Evolutionary conservation across 768 basidiomycete genomes (phyloP).

Genomic region (Xanthoconium purpureum): DNA sequence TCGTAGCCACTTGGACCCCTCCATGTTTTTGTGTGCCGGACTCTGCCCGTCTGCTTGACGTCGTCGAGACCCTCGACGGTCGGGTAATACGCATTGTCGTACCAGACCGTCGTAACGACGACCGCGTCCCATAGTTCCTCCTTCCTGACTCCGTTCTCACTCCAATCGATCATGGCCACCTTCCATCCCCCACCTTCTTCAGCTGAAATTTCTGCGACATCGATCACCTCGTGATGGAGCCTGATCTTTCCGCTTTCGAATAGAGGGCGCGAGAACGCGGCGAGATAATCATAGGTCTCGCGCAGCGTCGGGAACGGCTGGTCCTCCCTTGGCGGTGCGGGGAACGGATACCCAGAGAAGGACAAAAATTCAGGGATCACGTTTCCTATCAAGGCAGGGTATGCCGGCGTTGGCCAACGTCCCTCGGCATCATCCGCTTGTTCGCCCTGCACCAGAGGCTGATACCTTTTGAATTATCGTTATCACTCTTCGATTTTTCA

Average conservation of each 20-base stretch:
- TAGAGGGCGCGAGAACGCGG: constrained; percentile 25
- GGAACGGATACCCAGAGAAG: constrained; percentile 32
- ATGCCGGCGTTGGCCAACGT: constrained; percentile 47
- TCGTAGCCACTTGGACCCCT: constrained; percentile 38
- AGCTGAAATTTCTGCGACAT: constrained; percentile 35
- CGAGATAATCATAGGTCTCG: constrained; percentile 30
- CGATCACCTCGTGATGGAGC: constrained; percentile 39
- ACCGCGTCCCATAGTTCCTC: constrained; percentile 49
- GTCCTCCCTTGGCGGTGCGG: constrained; percentile 14
- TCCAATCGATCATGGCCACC: constrained; percentile 39
- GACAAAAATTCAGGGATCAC: constrained; percentile 42
- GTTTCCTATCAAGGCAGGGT: constrained; percentile 48
- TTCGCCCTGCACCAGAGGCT: neutral
- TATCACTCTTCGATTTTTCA: neutral
- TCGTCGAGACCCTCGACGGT: constrained; percentile 41
- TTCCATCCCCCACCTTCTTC: constrained; percentile 36
- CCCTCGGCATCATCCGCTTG: neutral
- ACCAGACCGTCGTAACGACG: constrained; percentile 45
- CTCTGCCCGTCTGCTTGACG: constrained; percentile 31
- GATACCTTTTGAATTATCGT: constrained; percentile 12
- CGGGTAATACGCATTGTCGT: constrained; percentile 46
- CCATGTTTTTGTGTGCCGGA: constrained; percentile 44
- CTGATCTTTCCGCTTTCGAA: constrained; percentile 34
- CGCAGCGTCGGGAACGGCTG: constrained; percentile 32
- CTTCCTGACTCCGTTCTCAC: constrained; percentile 11